Base-by-base conservation (phyloP, 208 protist genomes). In the Acanthamoeba divionensis region DNA sequence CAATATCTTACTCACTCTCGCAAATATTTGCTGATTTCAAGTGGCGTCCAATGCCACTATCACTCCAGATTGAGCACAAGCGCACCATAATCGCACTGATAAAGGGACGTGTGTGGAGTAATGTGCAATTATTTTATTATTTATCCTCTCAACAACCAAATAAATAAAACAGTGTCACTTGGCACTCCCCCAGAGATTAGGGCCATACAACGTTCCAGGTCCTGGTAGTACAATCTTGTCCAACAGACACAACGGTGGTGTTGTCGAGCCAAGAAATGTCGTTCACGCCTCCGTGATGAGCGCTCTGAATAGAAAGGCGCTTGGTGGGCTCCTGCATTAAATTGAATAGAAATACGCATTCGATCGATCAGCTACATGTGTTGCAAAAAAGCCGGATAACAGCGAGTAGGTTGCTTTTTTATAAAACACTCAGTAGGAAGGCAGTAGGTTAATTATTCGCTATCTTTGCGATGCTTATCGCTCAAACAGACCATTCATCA, bases 201-300 rank as follows among this genome's bases (percentile, higher is more conserved):
- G 36, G 36, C 31, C 67, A 54, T 8, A 26, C 9, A 5, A 85
- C 26, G 48, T 85, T 85, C 75, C 75, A 85, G 75, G 75, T 85
- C 29, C 75, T 0, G 18, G 54, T 57, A 8, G 75, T 65, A 31
- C 31, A 57, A 24, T 85, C 75, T 50, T 65, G 48, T 5, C 75
- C 75, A 36, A 85, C 75, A 65, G 75, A 65, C 12, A 55, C 75
- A 5, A 85, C 9, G 13, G 48, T 85, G 48, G 45, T n/a, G 18
- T 85, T 29, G 36, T 85, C 75, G 21, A 85, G 54, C 45, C 75
- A 85, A 26, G 45, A 48, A 44, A 85, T 29, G 75, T 57, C 75
- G 29, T 85, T 85, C 50, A 85, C 54, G 52, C 75, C 75, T 18
- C 75, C 75, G 75, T 85, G 75, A 31, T 85, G 75, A 31, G 75